phyloP scores from a whole-genome alignment of 257 asterid species.

The Salvia splendens region DNA sequence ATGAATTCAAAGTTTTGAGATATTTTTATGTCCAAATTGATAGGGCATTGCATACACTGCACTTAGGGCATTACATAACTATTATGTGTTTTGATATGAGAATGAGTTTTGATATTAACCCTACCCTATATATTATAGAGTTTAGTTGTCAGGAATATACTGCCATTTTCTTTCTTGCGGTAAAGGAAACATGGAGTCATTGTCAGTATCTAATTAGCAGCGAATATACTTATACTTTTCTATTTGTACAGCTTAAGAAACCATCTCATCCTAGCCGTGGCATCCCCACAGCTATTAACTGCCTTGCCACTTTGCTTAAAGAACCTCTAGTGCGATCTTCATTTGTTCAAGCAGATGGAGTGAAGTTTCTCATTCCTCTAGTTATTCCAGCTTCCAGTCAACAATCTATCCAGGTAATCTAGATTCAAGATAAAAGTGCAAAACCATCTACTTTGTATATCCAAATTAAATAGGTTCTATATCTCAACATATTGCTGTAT shows the following conservation, averaged over 20 bases:
- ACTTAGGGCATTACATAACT: too few species aligned
- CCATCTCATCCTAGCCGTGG: constrained; percentile 85
- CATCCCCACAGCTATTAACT: constrained; percentile 71
- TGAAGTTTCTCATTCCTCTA: constrained; percentile 77
- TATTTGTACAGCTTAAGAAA: constrained; percentile 63
- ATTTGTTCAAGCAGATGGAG: constrained; percentile 91
- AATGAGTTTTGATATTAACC: too few species aligned
- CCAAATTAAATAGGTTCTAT: constrained; percentile 26
- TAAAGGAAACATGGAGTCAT: constrained; percentile 5
- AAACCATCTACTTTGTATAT: constrained; percentile 5
- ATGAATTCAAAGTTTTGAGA: too few species aligned
- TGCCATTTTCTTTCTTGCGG: constrained; percentile 2
- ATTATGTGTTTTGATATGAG: too few species aligned
- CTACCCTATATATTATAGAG: not conserved
- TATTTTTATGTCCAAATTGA: too few species aligned
- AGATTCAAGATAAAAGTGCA: constrained; percentile 18
- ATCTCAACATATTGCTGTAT: constrained; percentile 15
- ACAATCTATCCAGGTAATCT: constrained; percentile 83
- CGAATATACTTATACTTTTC: constrained; percentile 25
- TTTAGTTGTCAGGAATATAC: constrained; percentile 10
- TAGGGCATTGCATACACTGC: too few species aligned
- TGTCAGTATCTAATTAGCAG: constrained; percentile 6
- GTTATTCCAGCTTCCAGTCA: constrained; percentile 92
- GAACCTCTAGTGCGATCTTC: constrained; percentile 79
- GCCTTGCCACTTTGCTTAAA: constrained; percentile 79